These are phyloP conservation scores for Draba incana DNA, from an alignment of 345 rosid species.

Conservation along the genomic window DNA sequence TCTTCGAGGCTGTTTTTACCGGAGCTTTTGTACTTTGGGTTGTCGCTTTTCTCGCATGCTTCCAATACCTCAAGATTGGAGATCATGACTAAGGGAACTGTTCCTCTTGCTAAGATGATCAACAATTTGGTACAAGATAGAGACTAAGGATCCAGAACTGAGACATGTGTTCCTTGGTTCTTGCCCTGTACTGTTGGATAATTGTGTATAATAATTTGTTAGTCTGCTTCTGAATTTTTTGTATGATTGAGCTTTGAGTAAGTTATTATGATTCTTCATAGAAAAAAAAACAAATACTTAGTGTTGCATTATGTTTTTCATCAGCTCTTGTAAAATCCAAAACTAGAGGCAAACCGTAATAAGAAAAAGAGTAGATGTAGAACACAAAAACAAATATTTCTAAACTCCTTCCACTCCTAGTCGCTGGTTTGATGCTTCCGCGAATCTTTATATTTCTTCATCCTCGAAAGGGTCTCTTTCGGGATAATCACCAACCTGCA, in stretches of 20 bases:
- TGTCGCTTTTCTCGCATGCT: constrained; percentile 78
- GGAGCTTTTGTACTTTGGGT: constrained; percentile 75
- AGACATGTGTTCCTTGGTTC: neutral
- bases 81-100: constrained; percentile 95
- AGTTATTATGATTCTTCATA: constrained; percentile 2
- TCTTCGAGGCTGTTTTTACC: constrained; percentile 93
- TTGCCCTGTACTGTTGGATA: too few relatives aligned
- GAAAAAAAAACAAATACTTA: constrained; percentile 4
- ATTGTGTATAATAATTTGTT: neutral
- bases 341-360: constrained; percentile 7
- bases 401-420: too few relatives aligned
- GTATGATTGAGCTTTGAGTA: constrained; percentile 17
- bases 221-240: neutral
- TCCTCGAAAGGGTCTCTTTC: constrained; percentile 85
- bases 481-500: constrained; percentile 90
- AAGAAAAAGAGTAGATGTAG: neutral
- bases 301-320: constrained; percentile 21
- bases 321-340: constrained; percentile 26
- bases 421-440: too few relatives aligned
- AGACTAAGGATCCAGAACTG: constrained; percentile 50
- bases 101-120: constrained; percentile 85
- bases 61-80: constrained; percentile 90
- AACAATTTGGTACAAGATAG: constrained; percentile 75
- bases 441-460: constrained; percentile 57
- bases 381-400: too few relatives aligned